phyloP scores from a whole-genome alignment of 2,329 filamentous ascomycete genomes.

The Aspergillus latus region DNA sequence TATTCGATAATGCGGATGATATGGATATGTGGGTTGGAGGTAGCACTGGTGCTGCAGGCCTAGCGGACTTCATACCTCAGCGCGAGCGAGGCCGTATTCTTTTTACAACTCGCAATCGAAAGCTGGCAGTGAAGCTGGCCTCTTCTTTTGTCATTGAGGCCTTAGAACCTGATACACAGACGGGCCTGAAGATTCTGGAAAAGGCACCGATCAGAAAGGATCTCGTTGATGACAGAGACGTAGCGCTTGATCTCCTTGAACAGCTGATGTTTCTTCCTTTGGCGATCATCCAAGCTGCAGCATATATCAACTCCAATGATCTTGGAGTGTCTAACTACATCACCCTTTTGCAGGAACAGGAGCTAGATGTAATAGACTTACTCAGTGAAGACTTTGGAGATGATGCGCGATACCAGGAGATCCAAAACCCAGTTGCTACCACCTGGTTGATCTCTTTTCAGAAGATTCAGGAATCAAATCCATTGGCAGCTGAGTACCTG shows the following conservation, averaged over 20 bases:
- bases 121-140: constrained; percentile 20
- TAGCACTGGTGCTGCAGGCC: background rate
- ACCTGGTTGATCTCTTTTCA: constrained; percentile 17
- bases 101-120: constrained; percentile 28
- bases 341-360: constrained; percentile 9
- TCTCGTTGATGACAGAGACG: constrained; percentile 10
- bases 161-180: background rate
- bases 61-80: constrained; percentile 18
- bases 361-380: background rate
- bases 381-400: constrained; percentile 13
- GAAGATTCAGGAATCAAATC: constrained; percentile 16
- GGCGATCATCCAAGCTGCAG: constrained; percentile 28
- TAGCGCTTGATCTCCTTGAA: constrained; percentile 15
- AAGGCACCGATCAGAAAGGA: background rate
- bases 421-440: constrained; percentile 6
- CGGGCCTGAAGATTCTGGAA: background rate
- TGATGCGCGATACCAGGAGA: constrained; percentile 4
- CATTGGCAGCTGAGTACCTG: constrained; percentile 17
- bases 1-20: constrained; percentile 28
- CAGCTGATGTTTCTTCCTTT: constrained; percentile 27
- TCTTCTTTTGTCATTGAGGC: background rate
- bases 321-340: background rate
- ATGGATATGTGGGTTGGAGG: constrained; percentile 17
- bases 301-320: constrained; percentile 21
- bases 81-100: constrained; percentile 25